Evolutionary conservation across 768 basidiomycete genomes (phyloP), one percentile per base, ranked within the genome.

Genomic region (Mycena crocata): DNA sequence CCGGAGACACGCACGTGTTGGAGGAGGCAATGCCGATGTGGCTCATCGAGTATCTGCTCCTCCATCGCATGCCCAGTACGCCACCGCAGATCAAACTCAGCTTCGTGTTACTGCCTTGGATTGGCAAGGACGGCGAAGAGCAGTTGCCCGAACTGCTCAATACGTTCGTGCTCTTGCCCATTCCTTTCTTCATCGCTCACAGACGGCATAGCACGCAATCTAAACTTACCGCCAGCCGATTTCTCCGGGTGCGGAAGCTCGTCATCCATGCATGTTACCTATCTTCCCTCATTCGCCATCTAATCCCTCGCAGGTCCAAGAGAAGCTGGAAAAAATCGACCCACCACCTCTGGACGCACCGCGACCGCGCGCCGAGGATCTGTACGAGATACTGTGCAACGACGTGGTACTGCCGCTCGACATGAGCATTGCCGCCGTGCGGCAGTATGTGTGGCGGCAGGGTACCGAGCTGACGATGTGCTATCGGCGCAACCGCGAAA

Each of bases 341-440:
- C 73, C 71, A 39, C 68, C 74, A 10, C 69, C 79, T 26, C 71
- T 74, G 39, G 79, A 79, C 9, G 65, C 75, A 23, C 75, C 79
- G 24, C 71, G 74, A 64, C 67, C 67, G 10, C 80, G 79, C 66
- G 81, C 87, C 13, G 94, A 95, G 70, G 91, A 95, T 28, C 73
- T 85, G 31, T 92, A 94, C 75, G 96, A 99, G 79, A 88, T 99
- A 46, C 76, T 98, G 30, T 98, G 96, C 78, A 94, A 94, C 70
- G 93, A 94, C 67, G 82, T 85, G n/a, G 81, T 93, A 19, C 83
- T 99, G 35, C 92, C 96, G 26, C 82, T 92, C 30, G 89, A 90
- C 69, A 95, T 97, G 90, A 96, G 93, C 7, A 85, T 99, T 37
- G 96, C 93, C 5, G 92, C 93, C 21, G 91, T 96, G 63, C 89